These are phyloP conservation scores for Rauvolfia tetraphylla DNA, from an alignment of 257 asterid genomes.

Conservation along the genomic window DNA sequence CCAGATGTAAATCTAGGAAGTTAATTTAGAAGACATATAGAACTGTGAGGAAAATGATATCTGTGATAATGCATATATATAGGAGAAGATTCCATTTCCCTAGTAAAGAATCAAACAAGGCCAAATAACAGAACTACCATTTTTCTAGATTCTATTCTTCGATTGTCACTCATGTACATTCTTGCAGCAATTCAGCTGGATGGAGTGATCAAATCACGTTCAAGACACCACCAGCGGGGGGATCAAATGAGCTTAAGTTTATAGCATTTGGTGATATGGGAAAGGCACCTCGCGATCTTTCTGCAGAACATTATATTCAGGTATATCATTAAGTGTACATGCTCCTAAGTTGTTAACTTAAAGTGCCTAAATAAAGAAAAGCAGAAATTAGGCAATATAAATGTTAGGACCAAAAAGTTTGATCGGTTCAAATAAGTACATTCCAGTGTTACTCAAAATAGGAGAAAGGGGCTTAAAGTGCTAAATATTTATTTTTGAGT, in stretches of 20 bases:
- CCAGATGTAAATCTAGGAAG: no score
- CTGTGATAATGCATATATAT: no score
- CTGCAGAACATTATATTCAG: slow-evolving; percentile 77
- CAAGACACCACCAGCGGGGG: slow-evolving; percentile 70
- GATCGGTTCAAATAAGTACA: background rate
- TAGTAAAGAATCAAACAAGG: no score
- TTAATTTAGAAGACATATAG: background rate
- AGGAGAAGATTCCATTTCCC: background rate
- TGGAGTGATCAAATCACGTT: slow-evolving; percentile 60
- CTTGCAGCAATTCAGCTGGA: slow-evolving; percentile 56
- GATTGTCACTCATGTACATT: background rate
- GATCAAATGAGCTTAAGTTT: slow-evolving; percentile 54
- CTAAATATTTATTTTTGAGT: background rate
- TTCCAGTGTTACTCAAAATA: background rate
- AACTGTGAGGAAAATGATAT: background rate
- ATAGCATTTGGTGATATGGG: slow-evolving; percentile 94
- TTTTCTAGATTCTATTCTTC: no score
- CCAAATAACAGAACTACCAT: no score
- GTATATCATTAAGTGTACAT: slow-evolving; percentile 21
- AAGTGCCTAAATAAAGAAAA: no score
- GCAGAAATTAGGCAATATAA: no score
- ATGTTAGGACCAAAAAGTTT: background rate
- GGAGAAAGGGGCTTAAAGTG: no score
- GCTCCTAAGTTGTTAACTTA: no score
- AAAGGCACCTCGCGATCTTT: slow-evolving; percentile 73